phyloP scores from a whole-genome alignment of 176 grass and related monocot species.

The Echinochloa phyllopogon region DNA sequence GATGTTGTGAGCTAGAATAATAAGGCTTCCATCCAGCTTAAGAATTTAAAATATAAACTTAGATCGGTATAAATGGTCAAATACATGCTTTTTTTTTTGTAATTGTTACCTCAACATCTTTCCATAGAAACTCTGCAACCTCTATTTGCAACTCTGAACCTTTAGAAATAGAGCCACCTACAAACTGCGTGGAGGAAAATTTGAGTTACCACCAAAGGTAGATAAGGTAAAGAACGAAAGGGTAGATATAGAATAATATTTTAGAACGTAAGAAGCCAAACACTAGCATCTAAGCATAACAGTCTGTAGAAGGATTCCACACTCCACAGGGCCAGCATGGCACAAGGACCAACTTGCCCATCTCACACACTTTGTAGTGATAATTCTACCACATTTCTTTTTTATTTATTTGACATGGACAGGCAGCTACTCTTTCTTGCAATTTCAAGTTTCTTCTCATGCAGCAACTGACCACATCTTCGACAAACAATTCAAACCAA shows the following conservation, averaged over 20 bases:
- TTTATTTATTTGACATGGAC: conserved; percentile 3
- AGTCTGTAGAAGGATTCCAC: not conserved
- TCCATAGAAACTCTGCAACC: conserved; percentile 89
- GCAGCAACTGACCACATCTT: not conserved
- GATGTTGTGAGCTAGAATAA: conserved; percentile 85
- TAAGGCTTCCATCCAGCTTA: conserved; percentile 91
- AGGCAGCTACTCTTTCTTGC: not conserved
- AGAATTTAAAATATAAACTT: conserved; percentile 41
- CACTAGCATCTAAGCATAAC: conserved; percentile 18
- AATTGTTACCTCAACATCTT: conserved; percentile 82
- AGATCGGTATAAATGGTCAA: not conserved
- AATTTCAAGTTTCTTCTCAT: conserved; percentile 7
- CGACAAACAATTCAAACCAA: not conserved
- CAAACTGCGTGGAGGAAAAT: conserved; percentile 58
- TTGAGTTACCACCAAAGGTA: conserved; percentile 11
- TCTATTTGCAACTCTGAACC: conserved; percentile 98
- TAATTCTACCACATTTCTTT: not conserved
- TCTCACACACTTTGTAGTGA: not conserved
- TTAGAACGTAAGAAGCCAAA: conserved; percentile 31
- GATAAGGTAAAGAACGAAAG: conserved; percentile 28
- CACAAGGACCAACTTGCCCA: not conserved
- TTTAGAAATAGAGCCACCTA: conserved; percentile 71
- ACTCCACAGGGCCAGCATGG: not conserved
- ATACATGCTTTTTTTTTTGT: conserved; percentile 25
- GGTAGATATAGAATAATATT: not conserved